Evolutionary conservation across 192 early-diverging fungal genomes (phyloP), one percentile per base, ranked within the genome.

Genomic region (Coemansia sp.): DNA sequence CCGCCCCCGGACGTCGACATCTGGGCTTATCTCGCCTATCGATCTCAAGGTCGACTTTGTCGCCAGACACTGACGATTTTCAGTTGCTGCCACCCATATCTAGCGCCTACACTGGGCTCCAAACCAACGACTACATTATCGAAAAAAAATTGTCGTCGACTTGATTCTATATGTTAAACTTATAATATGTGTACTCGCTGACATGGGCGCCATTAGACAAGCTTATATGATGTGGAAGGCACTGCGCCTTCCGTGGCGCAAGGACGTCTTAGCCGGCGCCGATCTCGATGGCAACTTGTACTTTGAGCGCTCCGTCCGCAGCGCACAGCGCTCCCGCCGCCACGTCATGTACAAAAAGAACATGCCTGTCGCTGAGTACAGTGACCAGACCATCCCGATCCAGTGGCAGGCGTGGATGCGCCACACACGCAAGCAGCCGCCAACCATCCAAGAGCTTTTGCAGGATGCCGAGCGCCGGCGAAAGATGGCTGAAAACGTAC

Each of bases 321-420:
- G 67, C 28, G 41, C 67, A 34, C 28, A 25, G 14, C 73, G 79
- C 42, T 36, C 69, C 9, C 69, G 79, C 3, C 73, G 79, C 12
- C 66, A 59, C 23, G 71, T 82, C 13, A 8, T 76, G 31, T 82
- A 82, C 39, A 59, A 38, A 2, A 58, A 76, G 37, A 28, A 66
- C 18, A 31, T 82, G 20, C 18, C 59, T 16, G 50, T 76, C 53
- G 69, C 63, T 65, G 74, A 76, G 39, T 82, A 68, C 37, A 73
- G 20, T 28, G 79, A 82, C 61, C 45, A 66, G 45, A 60, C 53
- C 14, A 82, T 82, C n/a, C 79, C 79, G 13, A 64, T 73, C 38
- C 79, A 82, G 59, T 82, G 79, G 79, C 79, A 82, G 42, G 79
- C 79, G 39, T 82, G 79, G 79, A 73, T 82, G 74, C 79, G 74